Percentiles rank a stretch among this genome's conserved stretches.
Evolutionary conservation across 1,139 yeast genomes (phyloP).

Genomic region (Hanseniaspora uvarum): DNA sequence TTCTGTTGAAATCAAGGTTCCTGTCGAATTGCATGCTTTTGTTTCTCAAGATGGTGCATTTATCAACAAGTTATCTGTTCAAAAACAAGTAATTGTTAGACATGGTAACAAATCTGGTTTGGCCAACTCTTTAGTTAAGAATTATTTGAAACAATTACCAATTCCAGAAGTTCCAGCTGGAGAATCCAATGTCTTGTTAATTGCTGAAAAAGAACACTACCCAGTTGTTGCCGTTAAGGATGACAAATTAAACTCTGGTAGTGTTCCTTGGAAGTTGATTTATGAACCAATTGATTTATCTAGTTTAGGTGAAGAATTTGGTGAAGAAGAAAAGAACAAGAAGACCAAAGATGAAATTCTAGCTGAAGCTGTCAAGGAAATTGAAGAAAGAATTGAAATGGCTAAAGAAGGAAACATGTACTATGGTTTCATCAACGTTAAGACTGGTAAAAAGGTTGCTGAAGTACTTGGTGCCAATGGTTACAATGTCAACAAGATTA

Average conservation of each 20-base stretch:
- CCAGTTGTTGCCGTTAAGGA: conserved; percentile 21
- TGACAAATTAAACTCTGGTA: conserved; percentile 30
- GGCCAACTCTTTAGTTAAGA: conserved; percentile 44
- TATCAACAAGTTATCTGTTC: conserved; percentile 46
- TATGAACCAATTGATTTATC: conserved; percentile 31
- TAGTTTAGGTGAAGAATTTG: conserved; percentile 36
- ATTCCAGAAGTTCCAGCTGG: conserved; percentile 44
- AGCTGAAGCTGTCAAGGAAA: conserved; percentile 25
- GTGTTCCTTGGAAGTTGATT: conserved; percentile 56
- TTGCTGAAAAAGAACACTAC: conserved; percentile 30
- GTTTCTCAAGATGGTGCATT: conserved; percentile 63
- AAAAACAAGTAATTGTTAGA: conserved; percentile 50
- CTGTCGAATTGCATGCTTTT: conserved; percentile 47
- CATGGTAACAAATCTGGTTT: conserved; percentile 45
- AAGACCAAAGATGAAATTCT: conserved; percentile 30
- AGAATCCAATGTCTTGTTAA: conserved; percentile 39
- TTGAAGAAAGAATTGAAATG: conserved; percentile 31
- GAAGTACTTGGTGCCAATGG: conserved; percentile 74
- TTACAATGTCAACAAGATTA: conserved; percentile 50
- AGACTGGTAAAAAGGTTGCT: conserved; percentile 41
- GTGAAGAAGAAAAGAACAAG: conserved; percentile 26
- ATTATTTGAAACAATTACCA: conserved; percentile 29
- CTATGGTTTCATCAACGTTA: conserved; percentile 42
- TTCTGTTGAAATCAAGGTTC: conserved; percentile 41
- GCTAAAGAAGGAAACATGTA: conserved; percentile 32